phyloP scores from a whole-genome alignment of 768 basidiomycete species.

The Arthromyces matolae region DNA sequence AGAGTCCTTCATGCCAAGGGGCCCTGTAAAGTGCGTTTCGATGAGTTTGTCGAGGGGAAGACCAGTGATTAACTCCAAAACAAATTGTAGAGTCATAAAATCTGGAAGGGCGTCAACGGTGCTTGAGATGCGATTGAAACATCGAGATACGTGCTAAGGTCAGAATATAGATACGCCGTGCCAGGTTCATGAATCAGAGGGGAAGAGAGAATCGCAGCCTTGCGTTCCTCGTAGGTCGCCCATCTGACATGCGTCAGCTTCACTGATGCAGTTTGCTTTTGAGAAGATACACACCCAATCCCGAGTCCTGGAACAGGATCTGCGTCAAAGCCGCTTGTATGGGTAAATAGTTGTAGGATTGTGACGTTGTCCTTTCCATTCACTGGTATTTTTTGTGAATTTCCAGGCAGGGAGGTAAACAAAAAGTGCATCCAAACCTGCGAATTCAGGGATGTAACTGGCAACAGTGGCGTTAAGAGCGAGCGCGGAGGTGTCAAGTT shows the following conservation, averaged over 20 bases:
- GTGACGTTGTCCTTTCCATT: constrained; percentile 26
- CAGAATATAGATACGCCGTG: constrained; percentile 23
- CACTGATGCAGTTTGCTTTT: neutral
- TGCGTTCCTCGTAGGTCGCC: constrained; percentile 20
- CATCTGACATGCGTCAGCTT: constrained; percentile 12
- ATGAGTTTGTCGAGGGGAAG: constrained; percentile 22
- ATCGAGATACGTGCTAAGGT: constrained; percentile 19
- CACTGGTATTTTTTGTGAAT: too few species aligned
- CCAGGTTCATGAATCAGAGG: constrained; percentile 22
- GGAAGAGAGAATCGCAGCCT: constrained; percentile 19
- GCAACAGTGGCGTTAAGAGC: constrained; percentile 19
- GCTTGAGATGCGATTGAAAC: too few species aligned
- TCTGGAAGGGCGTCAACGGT: constrained; percentile 9
- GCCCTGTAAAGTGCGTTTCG: constrained; percentile 20
- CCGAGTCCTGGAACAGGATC: constrained; percentile 25
- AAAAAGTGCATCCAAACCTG: constrained; percentile 12
- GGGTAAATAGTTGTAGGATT: constrained; percentile 25
- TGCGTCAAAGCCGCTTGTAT: constrained; percentile 26
- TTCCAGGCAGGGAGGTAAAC: too few species aligned
- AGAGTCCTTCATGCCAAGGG: constrained; percentile 25
- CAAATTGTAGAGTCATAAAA: constrained; percentile 25
- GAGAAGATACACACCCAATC: constrained; percentile 17
- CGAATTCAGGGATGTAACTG: constrained; percentile 23
- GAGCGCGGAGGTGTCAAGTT: constrained; percentile 21
- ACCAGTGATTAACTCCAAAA: constrained; percentile 21